These are phyloP conservation scores for Russula sp. DNA, from an alignment of 768 basidiomycete genomes.

Conservation along the genomic window DNA sequence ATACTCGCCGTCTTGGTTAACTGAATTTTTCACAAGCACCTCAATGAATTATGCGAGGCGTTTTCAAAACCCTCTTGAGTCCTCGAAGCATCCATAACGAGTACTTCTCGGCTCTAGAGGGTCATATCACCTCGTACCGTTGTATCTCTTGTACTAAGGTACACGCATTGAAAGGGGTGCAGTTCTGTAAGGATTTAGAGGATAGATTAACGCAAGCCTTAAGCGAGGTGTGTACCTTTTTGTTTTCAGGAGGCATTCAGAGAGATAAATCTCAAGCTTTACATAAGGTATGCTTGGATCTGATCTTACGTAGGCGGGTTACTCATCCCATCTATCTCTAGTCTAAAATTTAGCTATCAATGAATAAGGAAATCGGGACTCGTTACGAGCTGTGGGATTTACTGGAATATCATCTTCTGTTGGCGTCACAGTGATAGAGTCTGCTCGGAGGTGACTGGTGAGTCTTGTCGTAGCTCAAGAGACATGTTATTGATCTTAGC, in stretches of 20 bases:
- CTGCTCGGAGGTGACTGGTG: not conserved
- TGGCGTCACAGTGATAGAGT: too few relatives aligned
- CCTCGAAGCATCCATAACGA: not conserved
- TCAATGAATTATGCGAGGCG: not conserved
- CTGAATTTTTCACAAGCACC: not conserved
- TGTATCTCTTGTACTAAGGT: not conserved
- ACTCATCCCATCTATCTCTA: too few relatives aligned
- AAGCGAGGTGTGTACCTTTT: not conserved
- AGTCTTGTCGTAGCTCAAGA: not conserved
- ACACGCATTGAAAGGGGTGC: not conserved
- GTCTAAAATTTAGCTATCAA: not conserved
- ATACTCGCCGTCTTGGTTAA: not conserved
- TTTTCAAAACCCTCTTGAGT: not conserved
- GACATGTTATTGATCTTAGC: not conserved
- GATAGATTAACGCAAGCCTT: not conserved
- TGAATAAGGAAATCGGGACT: not conserved
- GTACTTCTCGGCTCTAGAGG: not conserved
- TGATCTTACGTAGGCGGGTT: too few relatives aligned
- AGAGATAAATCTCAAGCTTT: too few relatives aligned
- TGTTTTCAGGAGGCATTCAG: too few relatives aligned
- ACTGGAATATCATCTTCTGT: not conserved
- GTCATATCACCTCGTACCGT: not conserved
- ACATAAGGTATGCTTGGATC: too few relatives aligned
- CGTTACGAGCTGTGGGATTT: not conserved
- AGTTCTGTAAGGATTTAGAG: not conserved